Evolutionary conservation across 164 flowering plant genomes (phyloP), one percentile per base, ranked within the genome.

Genomic region (Piper betle): DNA sequence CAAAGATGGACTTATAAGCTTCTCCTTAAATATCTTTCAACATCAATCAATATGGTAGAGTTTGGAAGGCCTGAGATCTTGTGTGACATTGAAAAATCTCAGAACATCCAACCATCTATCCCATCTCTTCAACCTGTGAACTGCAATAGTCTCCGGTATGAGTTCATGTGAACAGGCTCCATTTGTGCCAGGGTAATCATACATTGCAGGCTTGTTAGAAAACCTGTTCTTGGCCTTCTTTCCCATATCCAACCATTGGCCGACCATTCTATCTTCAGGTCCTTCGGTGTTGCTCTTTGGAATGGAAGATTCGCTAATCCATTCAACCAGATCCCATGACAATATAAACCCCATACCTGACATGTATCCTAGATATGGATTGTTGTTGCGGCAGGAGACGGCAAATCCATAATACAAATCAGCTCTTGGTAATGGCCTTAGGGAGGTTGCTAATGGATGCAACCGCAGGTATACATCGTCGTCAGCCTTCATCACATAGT

Each of bases 401-500:
- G 80, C 85, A 54, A 77, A 84, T 4, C 87, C 87, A 25, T 82
- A 85, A 61, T 85, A 83, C 75, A 81, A 42, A 66, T 83, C 91
- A 1, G 3, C 37, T 57, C 87, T 77, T 0, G 79, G 74, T 19
- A 77, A 33, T 3, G 77, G 77, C 54, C 19, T 39, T 2, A 85
- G 69, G 0, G 87, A 75, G 19, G 53, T 43, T 2, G 75, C 77
- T 60, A 81, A 57, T 0, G 71, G 79, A 1, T 42, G 66, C 3
- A 81, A 60, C 64, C 87, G 55, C 8, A 83, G 18, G 67, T 62
- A 85, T 8, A 75, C 60, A 53, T 83, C 91, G 25, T 85, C 87
- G 54, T 83, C 91, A 0, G 82, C 84, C 68, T 85, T 85, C 87
- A 85, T 81, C 53, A 83, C 79, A 38, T 83, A 83, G 62, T 81